These are phyloP conservation scores for Umbelopsis isabellina DNA, from an alignment of 192 early-diverging fungal species.

Conservation along the genomic window DNA sequence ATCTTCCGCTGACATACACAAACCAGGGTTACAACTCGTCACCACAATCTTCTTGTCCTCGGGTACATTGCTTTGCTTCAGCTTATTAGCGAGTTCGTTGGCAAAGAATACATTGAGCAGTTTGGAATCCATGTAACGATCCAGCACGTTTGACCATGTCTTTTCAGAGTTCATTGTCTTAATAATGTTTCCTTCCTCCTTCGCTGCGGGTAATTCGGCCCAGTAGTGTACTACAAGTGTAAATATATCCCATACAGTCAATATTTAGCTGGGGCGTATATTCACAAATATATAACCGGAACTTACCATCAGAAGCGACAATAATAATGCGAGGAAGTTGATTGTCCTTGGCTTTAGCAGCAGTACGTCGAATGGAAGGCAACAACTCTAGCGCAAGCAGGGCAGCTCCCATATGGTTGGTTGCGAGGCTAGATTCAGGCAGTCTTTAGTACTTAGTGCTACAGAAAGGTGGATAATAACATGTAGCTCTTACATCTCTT, in stretches of 20 bases:
- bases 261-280: neutral
- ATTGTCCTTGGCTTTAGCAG: neutral
- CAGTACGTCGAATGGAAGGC: constrained; percentile 27
- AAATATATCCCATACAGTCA: no score
- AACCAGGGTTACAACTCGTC: constrained; percentile 21
- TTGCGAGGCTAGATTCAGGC: neutral
- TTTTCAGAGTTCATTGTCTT: constrained; percentile 22
- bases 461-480: neutral
- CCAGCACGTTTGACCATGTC: neutral
- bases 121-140: constrained; percentile 27
- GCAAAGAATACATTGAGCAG: constrained; percentile 33
- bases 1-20: neutral
- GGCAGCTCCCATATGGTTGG: constrained; percentile 30
- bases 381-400: constrained; percentile 26
- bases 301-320: constrained; percentile 30
- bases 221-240: constrained; percentile 23
- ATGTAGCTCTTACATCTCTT: constrained; percentile 23
- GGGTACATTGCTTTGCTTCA: neutral
- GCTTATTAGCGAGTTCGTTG: constrained; percentile 22
- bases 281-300: neutral
- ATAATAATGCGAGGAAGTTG: constrained; percentile 25
- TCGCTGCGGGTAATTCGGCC: constrained; percentile 1
- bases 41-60: constrained; percentile 30
- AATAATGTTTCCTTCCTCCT: constrained; percentile 23
- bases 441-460: neutral